Evolutionary conservation across 2,329 filamentous ascomycete genomes (phyloP).

Genomic region (Aspergillus sp.): DNA sequence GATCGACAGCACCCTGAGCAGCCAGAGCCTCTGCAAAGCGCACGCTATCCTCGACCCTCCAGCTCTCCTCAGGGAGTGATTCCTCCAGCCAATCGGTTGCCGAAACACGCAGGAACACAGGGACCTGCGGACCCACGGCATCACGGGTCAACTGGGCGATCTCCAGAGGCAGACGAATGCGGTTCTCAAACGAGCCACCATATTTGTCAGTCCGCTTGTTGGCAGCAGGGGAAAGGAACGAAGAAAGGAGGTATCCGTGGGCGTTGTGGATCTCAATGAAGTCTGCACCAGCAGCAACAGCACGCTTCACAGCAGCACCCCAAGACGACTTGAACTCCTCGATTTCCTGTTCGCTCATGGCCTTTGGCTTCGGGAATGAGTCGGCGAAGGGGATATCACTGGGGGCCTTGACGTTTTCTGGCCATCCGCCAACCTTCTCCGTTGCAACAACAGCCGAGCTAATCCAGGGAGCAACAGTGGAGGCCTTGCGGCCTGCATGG

Average conservation of each 20-base stretch:
- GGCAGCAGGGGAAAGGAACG: conserved; percentile 62
- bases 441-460: conserved; percentile 33
- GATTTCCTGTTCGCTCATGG: conserved; percentile 64
- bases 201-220: conserved; percentile 60
- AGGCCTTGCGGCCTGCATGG: conserved; percentile 66
- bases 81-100: conserved; percentile 70
- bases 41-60: conserved; percentile 60
- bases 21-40: conserved; percentile 62
- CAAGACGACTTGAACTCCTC: conserved; percentile 57
- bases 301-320: conserved; percentile 51
- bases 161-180: conserved; percentile 61
- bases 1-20: conserved; percentile 62
- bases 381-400: conserved; percentile 57
- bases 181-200: conserved; percentile 53
- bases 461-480: conserved; percentile 49
- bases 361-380: conserved; percentile 56
- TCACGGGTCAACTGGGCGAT: conserved; percentile 56
- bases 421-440: conserved; percentile 49
- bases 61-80: conserved; percentile 52
- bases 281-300: conserved; percentile 66
- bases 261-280: conserved; percentile 74
- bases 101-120: conserved; percentile 64
- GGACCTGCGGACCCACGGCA: conserved; percentile 60
- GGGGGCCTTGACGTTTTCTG: conserved; percentile 50
- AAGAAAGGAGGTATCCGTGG: conserved; percentile 68